Base-by-base conservation (phyloP, 208 protist genomes). In the Leishmania gerbilli region DNA sequence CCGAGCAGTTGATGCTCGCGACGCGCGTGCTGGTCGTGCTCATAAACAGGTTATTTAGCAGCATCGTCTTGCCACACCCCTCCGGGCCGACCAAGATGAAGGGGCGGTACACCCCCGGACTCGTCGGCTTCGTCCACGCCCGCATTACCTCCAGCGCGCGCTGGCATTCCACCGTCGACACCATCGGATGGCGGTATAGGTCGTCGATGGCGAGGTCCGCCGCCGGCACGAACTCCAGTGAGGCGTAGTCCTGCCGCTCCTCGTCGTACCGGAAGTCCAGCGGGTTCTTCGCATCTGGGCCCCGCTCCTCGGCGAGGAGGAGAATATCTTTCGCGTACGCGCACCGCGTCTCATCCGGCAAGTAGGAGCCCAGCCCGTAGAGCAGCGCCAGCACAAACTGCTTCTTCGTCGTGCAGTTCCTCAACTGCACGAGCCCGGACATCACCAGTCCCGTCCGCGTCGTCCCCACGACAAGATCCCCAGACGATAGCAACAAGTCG, bases 31-130 rank as follows among this genome's bases (percentile, higher is more conserved):
- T 93, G 75, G 79, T 19, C 69, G 82, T 86, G 83, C 83, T 81
- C 68, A 77, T 67, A 88, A 99, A 99, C 27, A 95, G 76, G 82
- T 98, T 92, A 49, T 79, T 92, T 15, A 99, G 88, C 77, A 99
- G 84, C 94, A 99, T 98, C 69, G 88, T 95, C 88, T 99, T 99
- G 40, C 99, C 99, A 69, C 94, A 97, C 3, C 98, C 99, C 80
- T 99, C 98, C 5, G 99, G 99, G 47, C 98, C 98, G 27, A 99
- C 98, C 11, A 99, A 84, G 62, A 99, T 91, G 79, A 99, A 99
- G 2, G 98, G 98, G 37, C 98, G 89, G 80, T 96, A 97, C 40
- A 95, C 84, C 55, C 93, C 95, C 1, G 84, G 65, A 31, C 85
- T 83, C 47, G 93, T 79, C 27, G 95, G 92, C 84, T 85, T 79